Evolutionary conservation across 176 grass and related monocot species (phyloP), one percentile per base, ranked within the genome.

Genomic region (Musa schizocarpa): DNA sequence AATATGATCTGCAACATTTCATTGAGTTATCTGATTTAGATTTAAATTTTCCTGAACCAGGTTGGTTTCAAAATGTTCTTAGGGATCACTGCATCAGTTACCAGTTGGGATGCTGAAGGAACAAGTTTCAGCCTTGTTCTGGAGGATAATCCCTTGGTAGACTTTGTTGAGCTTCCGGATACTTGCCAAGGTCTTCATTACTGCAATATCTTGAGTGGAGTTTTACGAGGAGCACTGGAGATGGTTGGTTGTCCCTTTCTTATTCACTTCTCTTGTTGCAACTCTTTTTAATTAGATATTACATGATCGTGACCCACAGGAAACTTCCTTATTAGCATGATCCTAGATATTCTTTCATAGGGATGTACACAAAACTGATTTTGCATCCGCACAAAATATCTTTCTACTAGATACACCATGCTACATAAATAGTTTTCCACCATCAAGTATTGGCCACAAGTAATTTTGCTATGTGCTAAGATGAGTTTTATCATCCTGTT

Each of bases 51-150:
- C 68, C 10, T 5, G 3, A 53, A 83, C 73, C 86, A 99, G 95
- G 88, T 99, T 81, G 95, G 95, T 8, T 94, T 99, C 76, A 99
- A 99, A 81, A 99, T 99, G 95, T 99, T 94, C 85, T 78, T 99
- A 68, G 90, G 95, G 48, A 88, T 99, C 62, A 87, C 95, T 76
- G 95, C 95, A 53, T 85, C 82, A 76, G 88, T 99, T 59, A 91
- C 91, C 17, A 94, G 92, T 57, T 99, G 95, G 95, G 95, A 99
- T 87, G 86, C 88, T 71, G 95, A 99, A 78, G 95, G 95, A 65
- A 92, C 84, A 65, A 88, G 68, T 54, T 99, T 88, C 84, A 99
- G 95, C 86, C 87, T 99, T 83, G 76, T 99, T 75, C 77, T 99
- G 83, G 95, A 99, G 80, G 95, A 94, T 72, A 99, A 99, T 74